These are phyloP conservation scores for Calycina herbarum DNA, from an alignment of 2,329 filamentous ascomycete genomes.

Conservation along the genomic window DNA sequence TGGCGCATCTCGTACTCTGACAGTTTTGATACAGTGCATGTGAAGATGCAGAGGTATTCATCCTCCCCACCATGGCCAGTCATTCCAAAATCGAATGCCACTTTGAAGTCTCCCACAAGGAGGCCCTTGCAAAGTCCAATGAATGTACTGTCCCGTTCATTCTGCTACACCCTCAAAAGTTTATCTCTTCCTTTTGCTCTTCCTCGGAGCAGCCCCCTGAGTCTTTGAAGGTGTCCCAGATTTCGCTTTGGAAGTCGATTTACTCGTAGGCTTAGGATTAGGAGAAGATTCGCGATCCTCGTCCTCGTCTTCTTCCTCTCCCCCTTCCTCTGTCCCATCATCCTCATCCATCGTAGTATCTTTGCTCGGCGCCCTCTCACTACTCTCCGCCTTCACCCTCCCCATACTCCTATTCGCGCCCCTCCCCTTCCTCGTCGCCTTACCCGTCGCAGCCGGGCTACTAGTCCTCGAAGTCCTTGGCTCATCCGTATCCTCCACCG, in stretches of 20 bases:
- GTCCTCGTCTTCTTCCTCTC: conserved; percentile 40
- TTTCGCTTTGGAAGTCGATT: conserved; percentile 28
- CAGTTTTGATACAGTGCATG: not conserved
- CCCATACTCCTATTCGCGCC: conserved; percentile 45
- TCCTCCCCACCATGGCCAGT: not conserved
- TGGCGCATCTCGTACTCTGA: not conserved
- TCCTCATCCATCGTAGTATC: conserved; percentile 37
- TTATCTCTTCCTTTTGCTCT: conserved; percentile 35
- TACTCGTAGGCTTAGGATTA: conserved; percentile 30
- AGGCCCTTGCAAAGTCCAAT: not conserved
- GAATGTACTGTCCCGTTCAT: not conserved
- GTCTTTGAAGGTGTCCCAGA: conserved; percentile 23
- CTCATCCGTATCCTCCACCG: conserved; percentile 54
- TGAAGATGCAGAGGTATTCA: not conserved
- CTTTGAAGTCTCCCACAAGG: not conserved
- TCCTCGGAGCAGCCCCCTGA: conserved; percentile 24
- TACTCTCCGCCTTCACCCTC: conserved; percentile 41
- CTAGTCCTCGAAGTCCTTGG: conserved; percentile 45
- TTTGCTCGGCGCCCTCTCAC: conserved; percentile 38
- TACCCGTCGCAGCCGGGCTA: conserved; percentile 39
- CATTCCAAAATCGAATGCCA: not conserved
- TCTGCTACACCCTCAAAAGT: not conserved
- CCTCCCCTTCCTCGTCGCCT: conserved; percentile 39
- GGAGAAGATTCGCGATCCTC: conserved; percentile 28
- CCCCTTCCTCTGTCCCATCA: conserved; percentile 37